Percentiles rank a stretch among this genome's conserved stretches.
These are phyloP conservation scores for Scheffersomyces ergatensis DNA, from an alignment of 805 yeast species.

Conservation along the genomic window DNA sequence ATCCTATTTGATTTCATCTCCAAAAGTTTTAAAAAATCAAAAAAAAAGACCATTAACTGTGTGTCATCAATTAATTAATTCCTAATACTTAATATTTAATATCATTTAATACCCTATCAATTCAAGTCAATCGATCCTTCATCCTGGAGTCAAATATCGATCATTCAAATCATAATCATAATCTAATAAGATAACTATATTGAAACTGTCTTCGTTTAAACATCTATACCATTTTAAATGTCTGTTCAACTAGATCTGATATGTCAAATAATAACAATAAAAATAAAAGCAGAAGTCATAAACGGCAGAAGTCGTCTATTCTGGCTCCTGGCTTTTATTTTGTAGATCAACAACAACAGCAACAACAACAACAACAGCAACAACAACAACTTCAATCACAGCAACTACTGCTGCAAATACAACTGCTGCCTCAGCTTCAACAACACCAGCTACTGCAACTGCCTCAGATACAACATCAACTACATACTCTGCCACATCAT, in stretches of 20 bases:
- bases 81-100: too few species aligned
- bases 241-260: conserved; percentile 1
- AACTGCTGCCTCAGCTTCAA: conserved; percentile 2
- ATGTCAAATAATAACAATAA: conserved; percentile 23
- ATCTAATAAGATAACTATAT: too few species aligned
- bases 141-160: too few species aligned
- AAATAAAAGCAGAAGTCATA: conserved; percentile 22
- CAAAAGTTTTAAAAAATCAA: too few species aligned
- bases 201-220: too few species aligned
- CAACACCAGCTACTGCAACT: conserved; percentile 5
- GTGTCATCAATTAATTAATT: too few species aligned
- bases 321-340: conserved; percentile 30
- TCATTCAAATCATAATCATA: too few species aligned
- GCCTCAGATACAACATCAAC: conserved; percentile 6
- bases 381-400: conserved; percentile 3
- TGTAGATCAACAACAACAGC: conserved; percentile 9
- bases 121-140: too few species aligned
- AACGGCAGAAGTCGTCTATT: conserved; percentile 36
- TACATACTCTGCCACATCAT: conserved; percentile 2
- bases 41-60: too few species aligned
- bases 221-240: too few species aligned
- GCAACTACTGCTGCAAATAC: conserved; percentile 1
- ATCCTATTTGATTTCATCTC: too few species aligned
- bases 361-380: conserved; percentile 7
- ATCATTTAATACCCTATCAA: too few species aligned